Evolutionary conservation across 768 basidiomycete species (phyloP).

Genomic region (Sutorius australiensis): DNA sequence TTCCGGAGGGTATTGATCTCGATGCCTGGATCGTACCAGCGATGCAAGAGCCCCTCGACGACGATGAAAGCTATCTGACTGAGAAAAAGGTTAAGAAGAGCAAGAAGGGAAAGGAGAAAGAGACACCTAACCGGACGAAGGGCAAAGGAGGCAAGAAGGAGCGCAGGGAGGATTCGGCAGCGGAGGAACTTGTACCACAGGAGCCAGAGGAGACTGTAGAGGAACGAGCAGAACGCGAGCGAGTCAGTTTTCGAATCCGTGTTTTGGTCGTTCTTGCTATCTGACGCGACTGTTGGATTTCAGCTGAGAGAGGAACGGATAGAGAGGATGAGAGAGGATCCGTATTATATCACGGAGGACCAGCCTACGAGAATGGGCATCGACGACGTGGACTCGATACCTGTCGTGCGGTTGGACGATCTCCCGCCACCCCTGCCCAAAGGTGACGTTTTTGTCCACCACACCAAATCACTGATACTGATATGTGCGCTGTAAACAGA

Average conservation of each 20-base stretch:
- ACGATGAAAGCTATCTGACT: slow-evolving; percentile 37
- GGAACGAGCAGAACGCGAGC: slow-evolving; percentile 56
- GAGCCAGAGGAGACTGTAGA: slow-evolving; percentile 52
- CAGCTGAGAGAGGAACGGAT: slow-evolving; percentile 75
- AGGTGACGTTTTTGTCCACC: slow-evolving; percentile 18
- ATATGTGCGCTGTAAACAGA: slow-evolving; percentile 19
- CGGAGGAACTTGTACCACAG: slow-evolving; percentile 37
- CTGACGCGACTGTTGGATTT: slow-evolving; percentile 8
- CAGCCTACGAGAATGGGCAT: slow-evolving; percentile 35
- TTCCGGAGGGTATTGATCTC: slow-evolving; percentile 84
- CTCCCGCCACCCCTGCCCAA: slow-evolving; percentile 48
- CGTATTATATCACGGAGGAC: slow-evolving; percentile 83
- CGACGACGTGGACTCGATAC: slow-evolving; percentile 86
- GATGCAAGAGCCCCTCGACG: slow-evolving; percentile 29
- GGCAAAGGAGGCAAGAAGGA: slow-evolving; percentile 45
- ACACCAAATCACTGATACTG: slow-evolving; percentile 15
- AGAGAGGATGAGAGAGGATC: slow-evolving; percentile 78
- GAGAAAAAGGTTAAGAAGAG: slow-evolving; percentile 40
- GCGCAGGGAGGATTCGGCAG: slow-evolving; percentile 24
- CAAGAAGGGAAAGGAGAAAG: slow-evolving; percentile 48
- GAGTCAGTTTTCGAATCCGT: slow-evolving; percentile 41
- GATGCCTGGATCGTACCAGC: slow-evolving; percentile 82
- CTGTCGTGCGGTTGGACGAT: slow-evolving; percentile 79
- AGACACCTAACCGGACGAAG: slow-evolving; percentile 23
- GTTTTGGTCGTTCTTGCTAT: background rate